A percentile compares a stretch with the other conserved stretches of the same genome.
These are phyloP conservation scores for Cercis canadensis DNA, from an alignment of 306 rosid genomes.

Conservation along the genomic window DNA sequence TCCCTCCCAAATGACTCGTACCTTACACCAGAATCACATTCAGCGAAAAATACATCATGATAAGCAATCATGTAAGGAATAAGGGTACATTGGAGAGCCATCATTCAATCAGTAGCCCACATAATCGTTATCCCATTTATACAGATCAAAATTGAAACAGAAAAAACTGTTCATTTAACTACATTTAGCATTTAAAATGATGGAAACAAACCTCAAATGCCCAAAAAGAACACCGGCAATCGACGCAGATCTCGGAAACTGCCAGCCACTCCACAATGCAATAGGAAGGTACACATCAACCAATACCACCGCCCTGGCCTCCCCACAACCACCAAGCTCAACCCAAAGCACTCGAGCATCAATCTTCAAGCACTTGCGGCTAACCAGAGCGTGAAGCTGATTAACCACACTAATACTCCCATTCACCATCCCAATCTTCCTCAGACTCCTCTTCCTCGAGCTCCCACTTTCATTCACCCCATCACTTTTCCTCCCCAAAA, in stretches of 20 bases:
- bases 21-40: too few relatives aligned
- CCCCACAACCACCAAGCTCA: constrained; percentile 33
- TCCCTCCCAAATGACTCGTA: not conserved
- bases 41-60: too few relatives aligned
- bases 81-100: not conserved
- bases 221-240: constrained; percentile 72
- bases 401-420: constrained; percentile 85
- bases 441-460: constrained; percentile 46
- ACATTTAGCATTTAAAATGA: not conserved
- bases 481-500: constrained; percentile 11
- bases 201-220: constrained; percentile 70
- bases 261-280: constrained; percentile 77
- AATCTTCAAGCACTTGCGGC: constrained; percentile 56
- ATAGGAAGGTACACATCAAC: constrained; percentile 76
- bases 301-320: constrained; percentile 64
- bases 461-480: not conserved
- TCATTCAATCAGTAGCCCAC: not conserved
- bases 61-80: not conserved
- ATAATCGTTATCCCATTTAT: not conserved
- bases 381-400: constrained; percentile 74
- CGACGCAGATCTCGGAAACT: constrained; percentile 66
- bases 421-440: constrained; percentile 67
- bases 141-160: not conserved
- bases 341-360: constrained; percentile 57
- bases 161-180: not conserved